These are phyloP conservation scores for Coemansia sp. DNA, from an alignment of 192 early-diverging fungal genomes.

Conservation along the genomic window DNA sequence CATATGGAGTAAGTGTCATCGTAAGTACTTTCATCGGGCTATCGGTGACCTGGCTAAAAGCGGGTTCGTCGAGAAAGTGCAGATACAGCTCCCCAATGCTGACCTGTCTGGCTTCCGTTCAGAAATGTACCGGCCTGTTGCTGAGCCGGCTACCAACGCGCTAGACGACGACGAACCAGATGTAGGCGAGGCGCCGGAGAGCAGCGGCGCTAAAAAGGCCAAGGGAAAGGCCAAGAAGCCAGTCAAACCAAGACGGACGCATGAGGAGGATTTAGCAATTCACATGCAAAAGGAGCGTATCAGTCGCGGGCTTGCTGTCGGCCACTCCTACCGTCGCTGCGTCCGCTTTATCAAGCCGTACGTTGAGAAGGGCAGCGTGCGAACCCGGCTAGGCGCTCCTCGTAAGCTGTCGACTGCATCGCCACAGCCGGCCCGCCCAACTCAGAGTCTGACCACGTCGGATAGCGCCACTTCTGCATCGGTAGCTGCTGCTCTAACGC, in stretches of 20 bases:
- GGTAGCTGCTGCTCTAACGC: background rate
- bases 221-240: background rate
- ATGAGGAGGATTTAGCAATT: background rate
- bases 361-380: slow-evolving; percentile 6
- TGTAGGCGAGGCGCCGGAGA: background rate
- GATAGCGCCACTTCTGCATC: too few species aligned
- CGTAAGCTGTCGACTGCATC: too few species aligned
- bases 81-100: slow-evolving; percentile 22
- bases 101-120: background rate
- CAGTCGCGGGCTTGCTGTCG: slow-evolving; percentile 2
- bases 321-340: slow-evolving; percentile 38
- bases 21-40: slow-evolving; percentile 38
- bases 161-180: background rate
- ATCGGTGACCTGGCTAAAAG: slow-evolving; percentile 10
- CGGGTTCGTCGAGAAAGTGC: slow-evolving; percentile 29
- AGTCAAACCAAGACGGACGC: background rate
- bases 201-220: background rate
- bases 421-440: too few species aligned
- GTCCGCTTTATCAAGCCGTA: slow-evolving; percentile 46
- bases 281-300: background rate
- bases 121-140: background rate
- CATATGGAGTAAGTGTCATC: slow-evolving; percentile 15
- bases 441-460: too few species aligned
- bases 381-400: slow-evolving; percentile 21
- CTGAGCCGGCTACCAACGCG: background rate